These are phyloP conservation scores for Debaryomyces hansenii DNA, from an alignment of 805 yeast species.

Conservation along the genomic window DNA sequence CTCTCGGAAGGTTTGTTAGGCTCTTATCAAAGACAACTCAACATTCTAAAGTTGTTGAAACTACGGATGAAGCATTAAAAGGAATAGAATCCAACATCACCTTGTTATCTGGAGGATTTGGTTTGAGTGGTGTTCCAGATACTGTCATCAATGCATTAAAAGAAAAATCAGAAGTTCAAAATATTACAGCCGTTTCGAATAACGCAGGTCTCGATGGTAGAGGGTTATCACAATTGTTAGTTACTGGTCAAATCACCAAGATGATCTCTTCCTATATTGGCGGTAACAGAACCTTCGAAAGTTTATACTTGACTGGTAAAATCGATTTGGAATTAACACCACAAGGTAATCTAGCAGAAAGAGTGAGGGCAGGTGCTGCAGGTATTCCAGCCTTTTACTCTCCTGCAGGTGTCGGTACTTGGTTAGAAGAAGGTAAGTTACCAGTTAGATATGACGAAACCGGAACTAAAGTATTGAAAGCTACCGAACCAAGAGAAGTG, in stretches of 20 bases:
- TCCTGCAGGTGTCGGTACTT: constrained; percentile 52
- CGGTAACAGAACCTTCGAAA: constrained; percentile 40
- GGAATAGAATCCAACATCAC: constrained; percentile 29
- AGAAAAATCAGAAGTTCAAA: constrained; percentile 27
- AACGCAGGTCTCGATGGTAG: constrained; percentile 48
- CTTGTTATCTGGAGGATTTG: constrained; percentile 50
- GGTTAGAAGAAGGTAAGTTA: constrained; percentile 49
- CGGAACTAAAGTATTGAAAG: constrained; percentile 33
- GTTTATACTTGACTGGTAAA: constrained; percentile 40
- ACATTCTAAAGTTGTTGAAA: constrained; percentile 15
- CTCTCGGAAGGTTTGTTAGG: not conserved
- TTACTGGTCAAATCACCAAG: constrained; percentile 42
- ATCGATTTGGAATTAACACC: constrained; percentile 50
- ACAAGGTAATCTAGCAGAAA: constrained; percentile 53
- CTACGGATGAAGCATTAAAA: constrained; percentile 28
- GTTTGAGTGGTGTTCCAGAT: constrained; percentile 49
- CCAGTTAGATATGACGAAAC: constrained; percentile 39
- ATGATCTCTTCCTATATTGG: constrained; percentile 51
- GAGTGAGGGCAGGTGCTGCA: constrained; percentile 47
- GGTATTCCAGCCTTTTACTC: constrained; percentile 52
- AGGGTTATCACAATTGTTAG: constrained; percentile 43
- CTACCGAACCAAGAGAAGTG: constrained; percentile 39
- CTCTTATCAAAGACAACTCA: not conserved
- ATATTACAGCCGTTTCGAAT: constrained; percentile 47
- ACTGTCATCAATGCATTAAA: constrained; percentile 40